These are phyloP conservation scores for Discostella stelligeroides DNA, from an alignment of 108 stramenopile species.

Conservation along the genomic window DNA sequence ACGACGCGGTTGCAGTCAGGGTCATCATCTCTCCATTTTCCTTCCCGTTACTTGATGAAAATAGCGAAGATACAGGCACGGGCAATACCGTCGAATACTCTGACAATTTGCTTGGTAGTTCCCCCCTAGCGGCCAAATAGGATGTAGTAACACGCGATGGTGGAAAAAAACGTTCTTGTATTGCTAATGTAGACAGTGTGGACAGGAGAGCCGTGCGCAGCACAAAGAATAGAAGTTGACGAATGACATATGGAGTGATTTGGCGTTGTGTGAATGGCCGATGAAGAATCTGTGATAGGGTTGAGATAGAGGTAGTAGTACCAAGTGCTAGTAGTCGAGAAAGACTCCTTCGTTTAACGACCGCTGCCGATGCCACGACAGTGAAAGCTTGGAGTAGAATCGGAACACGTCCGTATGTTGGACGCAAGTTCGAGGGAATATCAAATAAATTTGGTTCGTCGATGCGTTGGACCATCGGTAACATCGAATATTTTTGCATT, in stretches of 20 bases:
- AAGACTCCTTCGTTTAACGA: conserved; percentile 34
- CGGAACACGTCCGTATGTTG: conserved; percentile 62
- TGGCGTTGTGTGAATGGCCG: not conserved
- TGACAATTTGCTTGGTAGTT: conserved; percentile 66
- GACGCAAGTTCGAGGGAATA: conserved; percentile 51
- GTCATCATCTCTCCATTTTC: not conserved
- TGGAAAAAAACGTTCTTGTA: conserved; percentile 62
- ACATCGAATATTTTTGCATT: too few species aligned
- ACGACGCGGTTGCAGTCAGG: not conserved
- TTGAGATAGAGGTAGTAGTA: not conserved
- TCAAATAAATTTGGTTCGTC: conserved; percentile 67
- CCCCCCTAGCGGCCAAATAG: conserved; percentile 47
- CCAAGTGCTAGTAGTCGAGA: conserved; percentile 5
- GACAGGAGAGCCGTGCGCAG: conserved; percentile 14
- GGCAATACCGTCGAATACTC: conserved; percentile 48
- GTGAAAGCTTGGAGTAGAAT: conserved; percentile 21
- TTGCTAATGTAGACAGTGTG: conserved; percentile 19
- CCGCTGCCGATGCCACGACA: conserved; percentile 21
- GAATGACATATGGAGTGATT: not conserved
- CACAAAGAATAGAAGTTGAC: not conserved
- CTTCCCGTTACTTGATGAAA: not conserved
- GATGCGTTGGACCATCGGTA: conserved; percentile 1
- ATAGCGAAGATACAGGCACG: not conserved
- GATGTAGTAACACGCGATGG: conserved; percentile 66
- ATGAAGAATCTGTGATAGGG: not conserved